Evolutionary conservation across 495 filamentous ascomycete genomes (phyloP).

Genomic region (Aspergillus coremiiformis): DNA sequence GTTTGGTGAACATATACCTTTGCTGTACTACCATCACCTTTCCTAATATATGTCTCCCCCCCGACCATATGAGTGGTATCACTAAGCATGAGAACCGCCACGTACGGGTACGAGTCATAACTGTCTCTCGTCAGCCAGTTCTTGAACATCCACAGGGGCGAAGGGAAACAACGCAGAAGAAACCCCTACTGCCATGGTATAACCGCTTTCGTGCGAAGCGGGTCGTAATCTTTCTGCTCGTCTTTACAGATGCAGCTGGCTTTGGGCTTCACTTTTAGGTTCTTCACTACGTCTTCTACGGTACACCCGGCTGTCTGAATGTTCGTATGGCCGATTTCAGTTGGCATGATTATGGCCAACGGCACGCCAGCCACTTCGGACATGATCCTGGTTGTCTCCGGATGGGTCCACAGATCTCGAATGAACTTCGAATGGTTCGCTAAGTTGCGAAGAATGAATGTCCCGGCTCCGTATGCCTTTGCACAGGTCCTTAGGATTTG

Average conservation of each 20-base stretch:
- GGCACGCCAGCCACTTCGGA: conserved; percentile 21
- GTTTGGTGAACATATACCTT: conserved; percentile 11
- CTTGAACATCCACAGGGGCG: not conserved
- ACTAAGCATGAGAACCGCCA: conserved; percentile 29
- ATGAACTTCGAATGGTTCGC: conserved; percentile 25
- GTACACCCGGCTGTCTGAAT: conserved; percentile 18
- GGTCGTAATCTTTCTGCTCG: conserved; percentile 13
- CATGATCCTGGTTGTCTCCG: conserved; percentile 22
- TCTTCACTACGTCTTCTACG: conserved; percentile 15
- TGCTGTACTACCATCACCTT: conserved; percentile 19
- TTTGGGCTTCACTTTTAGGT: conserved; percentile 20
- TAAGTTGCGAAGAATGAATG: conserved; percentile 24
- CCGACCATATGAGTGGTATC: conserved; percentile 29
- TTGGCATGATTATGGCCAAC: conserved; percentile 23
- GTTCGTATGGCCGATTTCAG: conserved; percentile 31
- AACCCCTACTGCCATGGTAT: not conserved
- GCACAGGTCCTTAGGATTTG: conserved; percentile 16
- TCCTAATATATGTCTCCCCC: conserved; percentile 29
- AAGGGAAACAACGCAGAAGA: not conserved
- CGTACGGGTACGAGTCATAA: conserved; percentile 31
- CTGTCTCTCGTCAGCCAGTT: not conserved
- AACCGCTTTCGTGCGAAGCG: conserved; percentile 8
- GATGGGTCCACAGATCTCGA: conserved; percentile 24
- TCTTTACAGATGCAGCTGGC: conserved; percentile 1
- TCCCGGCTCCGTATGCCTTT: conserved; percentile 11